Base-by-base conservation (phyloP, 2,329 filamentous ascomycete genomes). In the Penicillium brevicompactum region DNA sequence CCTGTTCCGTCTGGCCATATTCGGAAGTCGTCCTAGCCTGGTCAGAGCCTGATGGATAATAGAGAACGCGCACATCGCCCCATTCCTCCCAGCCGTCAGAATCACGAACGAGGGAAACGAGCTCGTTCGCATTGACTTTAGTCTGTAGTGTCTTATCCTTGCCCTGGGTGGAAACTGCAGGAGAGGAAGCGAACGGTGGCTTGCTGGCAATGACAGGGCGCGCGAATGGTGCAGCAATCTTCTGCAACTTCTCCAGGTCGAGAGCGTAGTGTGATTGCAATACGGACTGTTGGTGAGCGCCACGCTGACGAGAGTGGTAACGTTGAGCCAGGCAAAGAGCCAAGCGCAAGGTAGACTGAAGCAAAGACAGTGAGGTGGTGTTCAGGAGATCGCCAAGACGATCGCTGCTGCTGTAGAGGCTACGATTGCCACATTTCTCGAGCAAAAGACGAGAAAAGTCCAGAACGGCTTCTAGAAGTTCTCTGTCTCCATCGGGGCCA, bases 381-480 rank as follows among this genome's bases (percentile, higher is more conserved):
- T 97, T 91, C 56, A 99, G 84, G 40, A 99, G 82, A 70, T 92
- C 88, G 70, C 93, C 94, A 58, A 99, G 79, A 66, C 95, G 90
- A 62, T 88, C 83, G 72, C 93, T 97, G 79, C 94, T 99, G 57
- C 89, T 91, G 73, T 97, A 99, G 66, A 99, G 87, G 77, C 92
- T 97, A 64, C 95, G 84, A 70, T 99, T 99, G 56, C 93, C 94
- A 74, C 94, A 99, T 71, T 96, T 94, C 71, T 97, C 91, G 49
- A 97, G 78, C 30, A 99, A 81, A 73, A 96, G 84, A 58, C 88
- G 86, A 21, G 92, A 96, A 74, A 99, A 99, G 64, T 85, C 82
- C 57, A 99, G 80, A 51, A 97, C 83, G 30, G 85, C 82, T 71
- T 96, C 88, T 53, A 97, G 78, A 58, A 99, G 81, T 68, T 89